Evolutionary conservation across 148 eudicot species (phyloP).

Genomic region (Vaccinium vitisidaea): DNA sequence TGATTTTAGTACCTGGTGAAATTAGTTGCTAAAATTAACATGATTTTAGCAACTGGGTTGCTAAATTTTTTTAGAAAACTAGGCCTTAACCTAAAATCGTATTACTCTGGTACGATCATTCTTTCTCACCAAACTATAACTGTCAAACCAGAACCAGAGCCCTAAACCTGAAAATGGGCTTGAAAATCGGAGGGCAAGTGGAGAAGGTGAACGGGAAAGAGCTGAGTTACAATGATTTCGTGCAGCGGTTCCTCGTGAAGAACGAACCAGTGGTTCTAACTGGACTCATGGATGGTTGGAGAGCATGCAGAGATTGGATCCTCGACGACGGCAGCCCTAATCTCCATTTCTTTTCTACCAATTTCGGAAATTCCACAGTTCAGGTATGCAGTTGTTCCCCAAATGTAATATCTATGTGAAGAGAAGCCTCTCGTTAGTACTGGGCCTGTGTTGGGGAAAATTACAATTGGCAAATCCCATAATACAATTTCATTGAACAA

Average conservation of each 20-base stretch:
- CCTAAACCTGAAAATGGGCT: slow-evolving; percentile 33
- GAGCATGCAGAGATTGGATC: slow-evolving; percentile 74
- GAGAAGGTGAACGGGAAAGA: slow-evolving; percentile 78
- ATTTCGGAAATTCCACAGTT: slow-evolving; percentile 62
- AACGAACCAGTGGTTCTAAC: slow-evolving; percentile 78
- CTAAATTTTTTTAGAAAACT: no score
- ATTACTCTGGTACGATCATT: neutral
- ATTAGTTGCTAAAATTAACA: no score
- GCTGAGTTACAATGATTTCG: slow-evolving; percentile 73
- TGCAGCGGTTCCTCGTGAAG: slow-evolving; percentile 44
- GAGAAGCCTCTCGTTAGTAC: no score
- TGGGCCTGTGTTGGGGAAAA: no score
- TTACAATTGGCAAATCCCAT: no score
- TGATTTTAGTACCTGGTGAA: no score
- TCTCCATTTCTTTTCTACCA: slow-evolving; percentile 54
- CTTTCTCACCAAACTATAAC: neutral
- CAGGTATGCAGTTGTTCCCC: slow-evolving; percentile 40
- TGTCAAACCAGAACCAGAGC: neutral
- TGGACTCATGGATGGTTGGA: slow-evolving; percentile 81
- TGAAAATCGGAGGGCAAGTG: slow-evolving; percentile 60
- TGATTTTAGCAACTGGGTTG: no score
- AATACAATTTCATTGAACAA: no score
- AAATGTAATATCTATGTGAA: neutral
- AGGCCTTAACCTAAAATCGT: no score
- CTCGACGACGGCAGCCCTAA: slow-evolving; percentile 48